Evolutionary conservation across 768 basidiomycete species (phyloP).

Genomic region (Suillus brevipes): DNA sequence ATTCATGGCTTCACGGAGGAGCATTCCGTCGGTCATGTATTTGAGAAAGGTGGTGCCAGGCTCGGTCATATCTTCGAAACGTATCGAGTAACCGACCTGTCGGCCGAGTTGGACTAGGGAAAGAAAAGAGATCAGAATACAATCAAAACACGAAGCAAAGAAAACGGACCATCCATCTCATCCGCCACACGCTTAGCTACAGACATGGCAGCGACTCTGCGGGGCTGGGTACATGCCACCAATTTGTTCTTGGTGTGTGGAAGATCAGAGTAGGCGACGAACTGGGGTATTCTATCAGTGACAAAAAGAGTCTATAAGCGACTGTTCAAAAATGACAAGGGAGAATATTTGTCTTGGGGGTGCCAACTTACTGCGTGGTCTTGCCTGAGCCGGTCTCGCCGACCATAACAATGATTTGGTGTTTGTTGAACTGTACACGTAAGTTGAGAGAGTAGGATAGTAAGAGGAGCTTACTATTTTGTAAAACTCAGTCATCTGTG

Average conservation of each 20-base stretch:
- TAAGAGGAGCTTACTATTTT: constrained; percentile 64
- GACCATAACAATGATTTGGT: constrained; percentile 89
- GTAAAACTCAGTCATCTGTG: constrained; percentile 92
- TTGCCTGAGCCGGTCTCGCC: constrained; percentile 96
- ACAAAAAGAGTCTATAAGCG: constrained; percentile 27
- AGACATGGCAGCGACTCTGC: constrained; percentile 96
- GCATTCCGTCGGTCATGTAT: constrained; percentile 99
- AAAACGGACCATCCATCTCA: constrained; percentile 89
- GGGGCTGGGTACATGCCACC: constrained; percentile 95
- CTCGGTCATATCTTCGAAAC: constrained; percentile 84
- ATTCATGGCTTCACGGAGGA: constrained; percentile 98
- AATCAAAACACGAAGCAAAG: not conserved
- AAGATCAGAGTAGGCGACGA: constrained; percentile 90
- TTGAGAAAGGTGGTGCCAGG: constrained; percentile 96
- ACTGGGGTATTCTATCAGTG: constrained; percentile 85
- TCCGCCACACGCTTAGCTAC: constrained; percentile 98
- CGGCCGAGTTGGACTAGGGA: constrained; percentile 81
- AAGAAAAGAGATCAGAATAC: not conserved
- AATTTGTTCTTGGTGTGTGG: constrained; percentile 89
- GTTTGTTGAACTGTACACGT: constrained; percentile 23
- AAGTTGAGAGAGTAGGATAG: not conserved
- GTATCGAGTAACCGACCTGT: constrained; percentile 96
- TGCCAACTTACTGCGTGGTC: constrained; percentile 80
- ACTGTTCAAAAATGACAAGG: constrained; percentile 22
- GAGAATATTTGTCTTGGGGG: constrained; percentile 20